These are phyloP conservation scores for Salix dunnii DNA, from an alignment of 345 rosid species.

Conservation along the genomic window DNA sequence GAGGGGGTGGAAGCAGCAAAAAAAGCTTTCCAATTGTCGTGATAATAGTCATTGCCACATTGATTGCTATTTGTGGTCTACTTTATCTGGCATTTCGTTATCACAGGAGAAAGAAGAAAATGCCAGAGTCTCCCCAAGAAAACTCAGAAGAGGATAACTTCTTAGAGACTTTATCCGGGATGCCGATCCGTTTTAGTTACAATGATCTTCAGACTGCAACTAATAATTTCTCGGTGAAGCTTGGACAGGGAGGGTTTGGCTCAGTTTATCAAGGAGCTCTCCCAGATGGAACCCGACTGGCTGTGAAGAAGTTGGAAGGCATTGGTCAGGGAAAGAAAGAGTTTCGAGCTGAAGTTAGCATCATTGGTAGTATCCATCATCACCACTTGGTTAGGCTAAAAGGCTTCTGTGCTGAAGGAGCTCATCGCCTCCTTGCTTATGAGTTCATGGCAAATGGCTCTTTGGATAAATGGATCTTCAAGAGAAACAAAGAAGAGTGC, in stretches of 20 bases:
- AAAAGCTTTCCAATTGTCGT: slow-evolving; percentile 48
- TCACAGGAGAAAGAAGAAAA: slow-evolving; percentile 36
- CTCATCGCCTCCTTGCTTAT: slow-evolving; percentile 76
- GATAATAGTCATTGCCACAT: slow-evolving; percentile 48
- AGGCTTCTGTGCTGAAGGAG: slow-evolving; percentile 90
- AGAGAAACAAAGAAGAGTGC: slow-evolving; percentile 38
- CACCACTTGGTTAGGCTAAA: slow-evolving; percentile 75
- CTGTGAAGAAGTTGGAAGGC: slow-evolving; percentile 94
- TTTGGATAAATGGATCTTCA: slow-evolving; percentile 87
- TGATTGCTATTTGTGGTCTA: slow-evolving; percentile 43
- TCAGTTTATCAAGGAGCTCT: slow-evolving; percentile 77
- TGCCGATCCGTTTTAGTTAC: slow-evolving; percentile 76
- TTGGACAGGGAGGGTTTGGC: slow-evolving; percentile 97
- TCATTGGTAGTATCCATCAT: slow-evolving; percentile 90
- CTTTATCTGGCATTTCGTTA: slow-evolving; percentile 46
- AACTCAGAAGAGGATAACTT: slow-evolving; percentile 78
- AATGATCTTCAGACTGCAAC: slow-evolving; percentile 78
- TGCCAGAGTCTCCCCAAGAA: slow-evolving; percentile 38
- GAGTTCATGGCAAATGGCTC: slow-evolving; percentile 86
- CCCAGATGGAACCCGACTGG: slow-evolving; percentile 68
- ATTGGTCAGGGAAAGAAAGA: slow-evolving; percentile 96
- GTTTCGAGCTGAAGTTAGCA: slow-evolving; percentile 90
- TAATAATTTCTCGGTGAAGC: slow-evolving; percentile 65
- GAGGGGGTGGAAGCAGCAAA: slow-evolving; percentile 29
- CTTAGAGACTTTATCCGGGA: slow-evolving; percentile 63